Percentiles rank a stretch among this genome's conserved stretches.
These are phyloP conservation scores for Xylaria sp. DNA, from an alignment of 2,329 filamentous ascomycete genomes.

Conservation along the genomic window DNA sequence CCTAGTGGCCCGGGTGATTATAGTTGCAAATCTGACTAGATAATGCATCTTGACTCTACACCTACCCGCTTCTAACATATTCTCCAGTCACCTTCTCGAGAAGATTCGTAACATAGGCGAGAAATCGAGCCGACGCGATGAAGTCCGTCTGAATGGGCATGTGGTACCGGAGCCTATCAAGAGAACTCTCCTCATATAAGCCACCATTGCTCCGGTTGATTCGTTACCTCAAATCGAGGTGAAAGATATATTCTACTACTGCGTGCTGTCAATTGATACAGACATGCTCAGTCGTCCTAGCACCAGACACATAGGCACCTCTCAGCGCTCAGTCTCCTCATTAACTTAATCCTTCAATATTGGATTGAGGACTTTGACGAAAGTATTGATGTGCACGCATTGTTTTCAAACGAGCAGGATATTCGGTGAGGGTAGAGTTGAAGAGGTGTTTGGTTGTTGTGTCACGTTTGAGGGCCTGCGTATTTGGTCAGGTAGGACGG, in stretches of 20 bases:
- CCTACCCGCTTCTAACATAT: conserved; percentile 31
- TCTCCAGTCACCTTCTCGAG: conserved; percentile 63
- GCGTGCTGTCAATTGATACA: neutral
- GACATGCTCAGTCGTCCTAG: neutral
- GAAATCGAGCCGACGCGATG: conserved; percentile 50
- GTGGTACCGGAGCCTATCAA: conserved; percentile 59
- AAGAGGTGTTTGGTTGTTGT: conserved; percentile 6
- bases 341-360: neutral
- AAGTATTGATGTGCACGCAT: conserved; percentile 3
- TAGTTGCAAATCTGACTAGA: neutral
- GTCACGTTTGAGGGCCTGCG: neutral
- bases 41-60: neutral
- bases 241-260: neutral
- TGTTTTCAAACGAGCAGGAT: neutral
- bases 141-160: conserved; percentile 49
- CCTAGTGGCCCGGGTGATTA: conserved; percentile 17
- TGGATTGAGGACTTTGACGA: neutral
- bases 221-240: neutral
- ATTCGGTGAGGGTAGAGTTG: neutral
- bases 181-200: conserved; percentile 55
- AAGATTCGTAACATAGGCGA: conserved; percentile 63
- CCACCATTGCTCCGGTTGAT: neutral
- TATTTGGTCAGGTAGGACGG: conserved; percentile 23
- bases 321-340: neutral
- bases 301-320: neutral